A percentile compares a stretch with the other conserved stretches of the same genome.
Conservation (phyloP, 2,329 filamentous ascomycete species). For the Endocalyx cinctus region DNA sequence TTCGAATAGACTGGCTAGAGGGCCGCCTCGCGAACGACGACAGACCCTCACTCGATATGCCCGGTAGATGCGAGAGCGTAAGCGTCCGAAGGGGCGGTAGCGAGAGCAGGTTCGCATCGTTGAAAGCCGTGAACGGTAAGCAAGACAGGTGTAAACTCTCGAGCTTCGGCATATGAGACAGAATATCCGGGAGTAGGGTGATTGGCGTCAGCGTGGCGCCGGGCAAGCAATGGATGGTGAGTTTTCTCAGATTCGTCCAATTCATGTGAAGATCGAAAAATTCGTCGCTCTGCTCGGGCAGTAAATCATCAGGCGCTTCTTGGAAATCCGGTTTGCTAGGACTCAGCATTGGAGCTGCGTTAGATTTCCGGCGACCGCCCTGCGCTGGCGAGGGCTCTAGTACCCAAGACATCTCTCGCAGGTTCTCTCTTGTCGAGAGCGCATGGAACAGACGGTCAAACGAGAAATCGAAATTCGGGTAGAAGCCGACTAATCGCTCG, state of each 20-base stretch:
- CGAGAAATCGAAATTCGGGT: constrained; percentile 49
- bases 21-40: constrained; percentile 51
- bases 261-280: constrained; percentile 49
- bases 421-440: constrained; percentile 49
- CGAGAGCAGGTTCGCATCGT: constrained; percentile 49
- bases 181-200: constrained; percentile 46
- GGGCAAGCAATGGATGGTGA: constrained; percentile 56
- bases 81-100: constrained; percentile 53
- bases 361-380: constrained; percentile 28
- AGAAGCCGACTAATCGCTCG: constrained; percentile 52
- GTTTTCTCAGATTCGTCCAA: constrained; percentile 51
- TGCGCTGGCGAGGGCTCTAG: constrained; percentile 38
- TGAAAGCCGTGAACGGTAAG: constrained; percentile 52
- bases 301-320: constrained; percentile 32
- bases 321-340: constrained; percentile 18
- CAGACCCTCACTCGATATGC: constrained; percentile 52
- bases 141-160: constrained; percentile 56
- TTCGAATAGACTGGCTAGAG: constrained; percentile 40
- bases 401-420: constrained; percentile 58
- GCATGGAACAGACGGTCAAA: constrained; percentile 56
- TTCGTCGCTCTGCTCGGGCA: constrained; percentile 36
- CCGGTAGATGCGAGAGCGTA: constrained; percentile 50
- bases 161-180: constrained; percentile 49
- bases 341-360: constrained; percentile 17
- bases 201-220: constrained; percentile 50